Evolutionary conservation across 345 rosid species (phyloP), one percentile per base, ranked within the genome.

Genomic region (Odontarrhena argentea): DNA sequence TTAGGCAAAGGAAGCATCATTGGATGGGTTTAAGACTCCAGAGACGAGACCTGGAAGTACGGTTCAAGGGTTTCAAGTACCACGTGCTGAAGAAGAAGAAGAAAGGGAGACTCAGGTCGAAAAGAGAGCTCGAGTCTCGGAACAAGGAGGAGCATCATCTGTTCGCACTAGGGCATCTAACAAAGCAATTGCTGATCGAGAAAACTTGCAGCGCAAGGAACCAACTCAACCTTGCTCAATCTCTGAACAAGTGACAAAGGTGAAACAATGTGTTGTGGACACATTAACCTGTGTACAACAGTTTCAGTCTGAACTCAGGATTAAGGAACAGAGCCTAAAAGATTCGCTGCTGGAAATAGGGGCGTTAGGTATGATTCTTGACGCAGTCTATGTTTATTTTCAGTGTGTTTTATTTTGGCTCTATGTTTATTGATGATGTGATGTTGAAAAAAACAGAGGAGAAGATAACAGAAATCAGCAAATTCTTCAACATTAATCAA

Each of bases 281-380:
- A 30, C 69, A 28, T 38, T 71, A 63, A 30, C 57, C 12, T 11
- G 25, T 47, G 51, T 71, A 38, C 63, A 36, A 47, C 44, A n/a
- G 46, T 40, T 53, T 24, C 38, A 12, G 40, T 30, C 65, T 7
- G 65, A 71, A 45, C 60, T 65, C 9, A 14, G 56, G 67, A 36
- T 28, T 0, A 71, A 71, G 44, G 69, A 71, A 55, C 56, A 46
- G 0, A 71, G 45, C 28, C 50, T 71, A 55, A 43, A 63, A 47
- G 47, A 18, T 46, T 54, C 63, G 6, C 40, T 71, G 63, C 43
- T 26, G 9, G 75, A 55, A 55, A 71, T 71, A 26, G 75, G 46
- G 38, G 69, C 10, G 0, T 7, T 65, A 65, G 67, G 76, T 73
- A 65, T 58, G 63, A 52, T 69, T 18, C 37, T 60, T 42, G 53